Evolutionary conservation across 257 asterid species (phyloP).

Genomic region (Capsicum pubescens): DNA sequence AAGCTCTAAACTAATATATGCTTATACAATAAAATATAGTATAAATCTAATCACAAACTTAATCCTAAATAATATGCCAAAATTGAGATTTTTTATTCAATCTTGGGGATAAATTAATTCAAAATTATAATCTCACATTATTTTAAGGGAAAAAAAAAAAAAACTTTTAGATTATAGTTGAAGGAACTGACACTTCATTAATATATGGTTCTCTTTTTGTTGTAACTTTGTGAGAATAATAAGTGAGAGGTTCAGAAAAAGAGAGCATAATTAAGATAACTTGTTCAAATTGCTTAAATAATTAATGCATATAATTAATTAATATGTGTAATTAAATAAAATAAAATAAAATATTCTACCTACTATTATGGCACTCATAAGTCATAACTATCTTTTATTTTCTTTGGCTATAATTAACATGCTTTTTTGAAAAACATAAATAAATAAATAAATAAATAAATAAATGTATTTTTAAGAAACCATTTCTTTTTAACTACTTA

Average conservation of each 20-base stretch:
- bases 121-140: neutral
- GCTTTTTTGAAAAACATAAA: neutral
- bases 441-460: too few relatives aligned
- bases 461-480: neutral
- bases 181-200: slow-evolving; percentile 14
- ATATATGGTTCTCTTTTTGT: slow-evolving; percentile 29
- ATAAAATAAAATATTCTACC: neutral
- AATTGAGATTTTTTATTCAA: neutral
- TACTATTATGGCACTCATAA: neutral
- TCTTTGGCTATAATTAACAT: neutral
- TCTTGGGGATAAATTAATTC: neutral
- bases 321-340: neutral
- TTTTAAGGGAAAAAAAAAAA: neutral
- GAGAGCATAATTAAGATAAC: slow-evolving; percentile 18
- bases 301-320: slow-evolving; percentile 13
- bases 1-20: too few relatives aligned
- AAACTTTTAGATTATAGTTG: neutral
- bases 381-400: neutral
- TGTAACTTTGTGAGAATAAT: slow-evolving; percentile 21
- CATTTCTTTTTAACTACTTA: neutral
- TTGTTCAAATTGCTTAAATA: neutral
- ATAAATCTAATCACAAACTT: too few relatives aligned
- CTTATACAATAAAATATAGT: neutral
- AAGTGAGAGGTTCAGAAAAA: slow-evolving; percentile 32
- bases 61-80: neutral